Base-by-base conservation (phyloP, 768 basidiomycete species). In the Phaeotremella skinneri region DNA sequence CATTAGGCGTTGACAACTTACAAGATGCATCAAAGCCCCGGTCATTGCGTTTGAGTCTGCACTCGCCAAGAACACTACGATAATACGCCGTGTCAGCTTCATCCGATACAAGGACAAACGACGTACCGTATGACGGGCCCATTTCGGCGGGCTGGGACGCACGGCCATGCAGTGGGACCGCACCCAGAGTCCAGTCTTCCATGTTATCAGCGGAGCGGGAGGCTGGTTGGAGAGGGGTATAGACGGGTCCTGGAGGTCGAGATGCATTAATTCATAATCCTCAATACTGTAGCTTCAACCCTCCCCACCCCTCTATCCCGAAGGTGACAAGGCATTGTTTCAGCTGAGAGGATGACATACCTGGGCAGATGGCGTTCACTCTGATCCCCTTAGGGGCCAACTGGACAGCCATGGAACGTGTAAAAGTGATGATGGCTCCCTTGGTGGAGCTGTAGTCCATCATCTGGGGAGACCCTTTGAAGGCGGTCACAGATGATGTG, bases 381-480 rank as follows among this genome's bases (percentile, higher is more conserved):
- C 83, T 78, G 55, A 86, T 84, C 4, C 82, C 83, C 69, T 82
- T 83, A 16, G 82, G 79, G 27, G 80, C 80, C 21, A 85, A 76
- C 50, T 85, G 82, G 30, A 78, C 65, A 0, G 84, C 81, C 34
- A 85, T 78, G 7, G 82, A 80, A 21, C 83, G 81, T 4, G 83
- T 84, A 72, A 85, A 85, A 13, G 81, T 76, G 5, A 82, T 67
- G 65, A 85, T 84, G 4, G 83, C 83, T 2, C 84, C 85, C 74
- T 87, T 86, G 6, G 85, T 86, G 1, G 81, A 66, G 4, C 81
- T 81, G 75, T 84, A 85, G 70, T 85, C 83, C 31, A 78, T 56
- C 75, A 78, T 76, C 26, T 58, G 52, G 4, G 76, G 70, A 23
- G 67, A 72, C 1, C 67, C 66, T 25, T 58, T 64, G 49, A 60